phyloP scores from a whole-genome alignment of 176 grass and related monocot genomes.

The Musa troglodytarum region DNA sequence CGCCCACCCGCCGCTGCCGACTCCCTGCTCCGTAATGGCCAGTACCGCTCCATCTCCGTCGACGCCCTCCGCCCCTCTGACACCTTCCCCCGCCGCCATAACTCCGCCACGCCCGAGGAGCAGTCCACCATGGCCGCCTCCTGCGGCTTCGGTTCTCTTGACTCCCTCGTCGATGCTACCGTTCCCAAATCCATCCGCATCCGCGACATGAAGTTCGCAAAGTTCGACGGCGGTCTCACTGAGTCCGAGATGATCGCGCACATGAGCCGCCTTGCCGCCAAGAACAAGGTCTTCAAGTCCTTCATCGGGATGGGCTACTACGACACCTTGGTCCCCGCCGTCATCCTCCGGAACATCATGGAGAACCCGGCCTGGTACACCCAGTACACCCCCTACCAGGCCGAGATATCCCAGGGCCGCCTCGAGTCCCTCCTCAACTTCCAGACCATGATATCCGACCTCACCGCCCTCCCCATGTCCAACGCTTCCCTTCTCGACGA shows the following conservation, averaged over 20 bases:
- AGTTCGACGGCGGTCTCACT: conserved; percentile 70
- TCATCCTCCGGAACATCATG: conserved; percentile 93
- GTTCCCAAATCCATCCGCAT: conserved; percentile 38
- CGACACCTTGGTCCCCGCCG: conserved; percentile 65
- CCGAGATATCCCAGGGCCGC: conserved; percentile 94
- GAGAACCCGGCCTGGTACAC: conserved; percentile 99
- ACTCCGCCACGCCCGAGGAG: conserved; percentile 68
- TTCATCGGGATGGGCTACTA: conserved; percentile 99
- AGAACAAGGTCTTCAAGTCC: conserved; percentile 79
- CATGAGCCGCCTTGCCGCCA: conserved; percentile 66
- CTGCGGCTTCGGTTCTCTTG: conserved; percentile 59
- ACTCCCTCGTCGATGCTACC: conserved; percentile 70
- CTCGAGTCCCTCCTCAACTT: conserved; percentile 96
- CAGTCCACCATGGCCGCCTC: conserved; percentile 56
- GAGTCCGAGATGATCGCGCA: conserved; percentile 87
- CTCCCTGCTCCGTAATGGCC: background rate
- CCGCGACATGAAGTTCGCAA: conserved; percentile 21
- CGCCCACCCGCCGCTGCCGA: background rate
- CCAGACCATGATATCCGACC: conserved; percentile 87
- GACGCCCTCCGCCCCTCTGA: conserved; percentile 70
- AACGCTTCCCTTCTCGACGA: conserved; percentile 95
- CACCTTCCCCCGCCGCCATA: conserved; percentile 86
- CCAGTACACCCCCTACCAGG: conserved; percentile 99
- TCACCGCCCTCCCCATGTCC: conserved; percentile 94
- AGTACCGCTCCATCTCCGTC: conserved; percentile 27